phyloP scores from a whole-genome alignment of 2,329 filamentous ascomycete species.

The Zymoseptoria crescenta region DNA sequence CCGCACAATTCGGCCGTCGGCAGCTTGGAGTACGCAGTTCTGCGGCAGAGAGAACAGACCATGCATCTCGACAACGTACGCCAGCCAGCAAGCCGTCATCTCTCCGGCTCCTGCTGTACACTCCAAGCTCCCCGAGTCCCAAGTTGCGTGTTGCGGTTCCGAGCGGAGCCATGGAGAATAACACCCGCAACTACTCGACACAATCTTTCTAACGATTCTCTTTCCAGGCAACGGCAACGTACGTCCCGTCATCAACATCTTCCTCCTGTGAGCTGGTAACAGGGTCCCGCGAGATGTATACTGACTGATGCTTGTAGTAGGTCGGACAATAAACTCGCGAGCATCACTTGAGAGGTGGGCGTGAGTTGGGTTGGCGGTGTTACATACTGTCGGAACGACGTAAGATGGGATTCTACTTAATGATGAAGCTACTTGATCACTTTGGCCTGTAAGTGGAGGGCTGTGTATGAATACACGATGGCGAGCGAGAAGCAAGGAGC shows the following conservation, averaged over 20 bases:
- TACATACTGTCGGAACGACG: background rate
- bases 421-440: background rate
- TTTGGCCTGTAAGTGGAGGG: background rate
- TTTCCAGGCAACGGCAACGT: background rate
- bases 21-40: no score
- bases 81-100: no score
- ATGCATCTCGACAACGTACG: no score
- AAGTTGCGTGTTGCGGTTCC: no score
- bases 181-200: no score
- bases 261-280: background rate
- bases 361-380: background rate
- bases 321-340: background rate
- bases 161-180: no score
- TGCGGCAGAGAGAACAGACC: no score
- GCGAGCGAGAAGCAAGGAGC: no score
- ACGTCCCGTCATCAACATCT: background rate
- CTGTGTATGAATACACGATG: background rate
- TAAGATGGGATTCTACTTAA: background rate
- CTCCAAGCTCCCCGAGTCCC: no score
- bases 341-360: background rate
- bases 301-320: background rate
- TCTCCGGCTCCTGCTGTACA: no score
- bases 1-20: no score
- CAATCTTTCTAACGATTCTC: no score
- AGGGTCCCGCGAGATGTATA: background rate